Evolutionary conservation across 768 basidiomycete genomes (phyloP), one percentile per base, ranked within the genome.

Genomic region (Russula abietina): DNA sequence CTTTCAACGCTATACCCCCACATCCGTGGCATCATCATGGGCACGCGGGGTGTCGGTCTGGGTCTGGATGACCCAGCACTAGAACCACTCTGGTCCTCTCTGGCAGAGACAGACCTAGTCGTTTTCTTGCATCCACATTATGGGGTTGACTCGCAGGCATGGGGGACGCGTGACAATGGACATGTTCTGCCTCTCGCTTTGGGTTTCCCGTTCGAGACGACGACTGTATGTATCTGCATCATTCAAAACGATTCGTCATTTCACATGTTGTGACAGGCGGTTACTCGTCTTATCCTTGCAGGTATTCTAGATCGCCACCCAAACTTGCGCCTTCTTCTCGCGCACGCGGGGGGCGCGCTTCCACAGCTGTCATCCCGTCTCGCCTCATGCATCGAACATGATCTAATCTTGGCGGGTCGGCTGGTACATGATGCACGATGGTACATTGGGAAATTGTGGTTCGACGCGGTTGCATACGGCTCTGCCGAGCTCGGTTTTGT

Each of bases 201-300:
- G 17, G 92, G 93, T 1, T 94, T 95, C 74, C 92, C 92, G 3
- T 88, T 94, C 69, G 93, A 94, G 75, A 94, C 92, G 19, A 93
- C 93, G 4, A 85, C 84, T 36, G 91, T 91, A 68, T 71, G 88
- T 77, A 46, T 19, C 11, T n/a, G 19, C 30, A 4, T n/a, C n/a
- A 17, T 30, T 32, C 32, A n/a, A 4, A 4, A 22, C 28, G 7
- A 41, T 50, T 45, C 39, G 50, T 38, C 38, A 11, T 41, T 36
- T 24, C 8, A 3, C 26, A 49, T 30, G 12, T 12, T 56, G 12
- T 33, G 49, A 10, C 60, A 81, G 80, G 89, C 91, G 3, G 82
- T 84, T 33, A 87, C 92, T 8, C 84, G 91, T 41, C 76, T 94
- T 48, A 91, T 94, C 69, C 81, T 93, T 54, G 80, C 89, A 12